Evolutionary conservation across 2,329 filamentous ascomycete species (phyloP), one percentile per base, ranked within the genome.

Genomic region (Aspergillus sp.): DNA sequence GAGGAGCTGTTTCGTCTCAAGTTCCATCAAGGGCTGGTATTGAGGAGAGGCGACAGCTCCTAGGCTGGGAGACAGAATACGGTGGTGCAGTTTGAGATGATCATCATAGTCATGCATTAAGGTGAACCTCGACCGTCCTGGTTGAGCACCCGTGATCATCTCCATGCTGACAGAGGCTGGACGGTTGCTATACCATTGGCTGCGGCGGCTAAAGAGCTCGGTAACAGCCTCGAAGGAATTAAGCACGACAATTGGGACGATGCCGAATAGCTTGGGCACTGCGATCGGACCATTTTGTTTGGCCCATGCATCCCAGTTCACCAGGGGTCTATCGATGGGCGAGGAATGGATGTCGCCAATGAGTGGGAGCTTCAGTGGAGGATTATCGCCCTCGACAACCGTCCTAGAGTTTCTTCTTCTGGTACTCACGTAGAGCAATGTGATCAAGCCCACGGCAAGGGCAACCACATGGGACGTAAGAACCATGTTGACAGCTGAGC

Each of bases 21-120:
- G 76, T 32, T 77, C 76, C 63, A 81, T 79, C 5, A 78, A 67
- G 1, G 77, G 75, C 58, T 78, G 78, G 61, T 81, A 82, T 14
- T 75, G 62, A 13, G 71, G 62, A 25, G 80, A 62, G 0, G 77
- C 75, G 38, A 70, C 72, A 1, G 76, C 74, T 1, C 76, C 79
- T 17, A 81, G 70, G n/a, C 78, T 77, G 41, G 77, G 74, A 49
- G 77, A 71, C 2, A 77, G 65, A 7, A 79, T 67, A 45, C 72
- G 76, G 36, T 79, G 69, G 36, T 78, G 67, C 7, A 76, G 61
- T 43, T 71, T 75, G 70, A 78, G 81, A 19, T 73, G 71, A 49
- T 80, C 79, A 44, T 79, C 78, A 60, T 81, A 78, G 4, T 77
- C 76, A 58, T 81, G 77, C 34, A 81, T 78, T 25, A 81, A 64